A percentile compares a stretch with the other conserved stretches of the same genome.
These are phyloP conservation scores for Nicotiana tabacum DNA, from an alignment of 257 asterid species.

Conservation along the genomic window DNA sequence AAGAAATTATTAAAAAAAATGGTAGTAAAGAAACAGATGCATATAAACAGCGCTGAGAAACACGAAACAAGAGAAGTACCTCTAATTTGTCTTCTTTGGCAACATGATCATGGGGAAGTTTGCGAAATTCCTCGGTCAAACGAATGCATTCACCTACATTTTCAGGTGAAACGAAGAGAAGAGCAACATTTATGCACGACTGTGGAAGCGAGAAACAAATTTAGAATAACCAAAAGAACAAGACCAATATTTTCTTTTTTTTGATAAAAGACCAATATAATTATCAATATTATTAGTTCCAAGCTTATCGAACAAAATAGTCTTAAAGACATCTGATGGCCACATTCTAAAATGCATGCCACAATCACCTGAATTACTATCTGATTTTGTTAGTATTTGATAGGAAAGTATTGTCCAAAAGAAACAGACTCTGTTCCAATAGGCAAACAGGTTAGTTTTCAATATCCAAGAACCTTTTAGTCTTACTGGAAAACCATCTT, in stretches of 20 bases:
- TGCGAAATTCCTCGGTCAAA: conserved; percentile 61
- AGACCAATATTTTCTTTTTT: neutral
- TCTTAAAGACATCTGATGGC: neutral
- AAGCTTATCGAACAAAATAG: neutral
- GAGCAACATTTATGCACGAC: conserved; percentile 87
- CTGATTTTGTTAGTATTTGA: neutral
- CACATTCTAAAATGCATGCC: neutral
- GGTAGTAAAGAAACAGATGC: neutral
- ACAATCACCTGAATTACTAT: neutral
- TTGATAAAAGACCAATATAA: neutral
- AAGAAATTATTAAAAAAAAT: neutral
- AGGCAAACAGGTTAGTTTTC: no score
- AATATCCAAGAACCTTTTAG: no score
- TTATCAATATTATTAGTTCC: neutral
- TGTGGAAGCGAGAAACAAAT: conserved; percentile 19
- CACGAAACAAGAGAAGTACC: conserved; percentile 30
- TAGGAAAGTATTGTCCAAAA: neutral
- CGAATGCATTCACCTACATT: conserved; percentile 59
- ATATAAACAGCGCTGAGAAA: neutral
- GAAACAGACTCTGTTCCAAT: no score
- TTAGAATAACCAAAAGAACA: neutral
- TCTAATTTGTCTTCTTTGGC: conserved; percentile 74
- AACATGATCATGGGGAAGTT: conserved; percentile 64
- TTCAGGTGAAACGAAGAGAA: conserved; percentile 80
- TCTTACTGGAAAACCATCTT: no score